phyloP scores from a whole-genome alignment of 1,284 basidiomycete species.

The Tilletia horrida region DNA sequence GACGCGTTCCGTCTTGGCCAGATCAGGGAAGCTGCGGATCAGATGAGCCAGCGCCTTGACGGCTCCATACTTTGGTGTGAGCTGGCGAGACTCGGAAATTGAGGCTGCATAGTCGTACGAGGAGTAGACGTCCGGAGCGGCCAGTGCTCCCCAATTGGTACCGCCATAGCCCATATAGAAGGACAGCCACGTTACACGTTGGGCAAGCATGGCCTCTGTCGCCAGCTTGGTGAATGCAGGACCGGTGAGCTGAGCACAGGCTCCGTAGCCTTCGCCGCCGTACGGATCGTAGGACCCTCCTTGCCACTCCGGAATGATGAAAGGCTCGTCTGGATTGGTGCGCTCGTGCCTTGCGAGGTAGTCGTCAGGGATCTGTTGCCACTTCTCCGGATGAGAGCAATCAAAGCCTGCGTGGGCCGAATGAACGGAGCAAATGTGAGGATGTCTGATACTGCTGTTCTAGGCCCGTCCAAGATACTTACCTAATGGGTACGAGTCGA shows the following conservation, averaged over 20 bases:
- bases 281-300: slow-evolving; percentile 51
- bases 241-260: slow-evolving; percentile 32
- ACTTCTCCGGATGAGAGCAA: slow-evolving; percentile 65
- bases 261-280: slow-evolving; percentile 32
- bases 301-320: slow-evolving; percentile 65
- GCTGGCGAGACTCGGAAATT: slow-evolving; percentile 32
- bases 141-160: slow-evolving; percentile 64
- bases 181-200: slow-evolving; percentile 51
- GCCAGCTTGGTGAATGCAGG: slow-evolving; percentile 33
- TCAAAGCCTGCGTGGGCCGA: slow-evolving; percentile 59
- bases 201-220: slow-evolving; percentile 28
- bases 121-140: slow-evolving; percentile 33
- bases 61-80: slow-evolving; percentile 35
- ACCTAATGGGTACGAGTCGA: slow-evolving; percentile 62
- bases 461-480: too few species aligned
- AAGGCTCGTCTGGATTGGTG: slow-evolving; percentile 63
- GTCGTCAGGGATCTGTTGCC: slow-evolving; percentile 57
- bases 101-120: slow-evolving; percentile 57
- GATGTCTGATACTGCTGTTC: too few species aligned
- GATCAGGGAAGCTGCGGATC: slow-evolving; percentile 32
- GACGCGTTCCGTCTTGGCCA: slow-evolving; percentile 26
- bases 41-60: slow-evolving; percentile 37
- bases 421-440: too few species aligned
- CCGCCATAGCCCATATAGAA: slow-evolving; percentile 71
- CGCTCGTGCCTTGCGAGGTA: slow-evolving; percentile 33